Evolutionary conservation across 768 basidiomycete genomes (phyloP).

Genomic region (Fomitopsis serialis): DNA sequence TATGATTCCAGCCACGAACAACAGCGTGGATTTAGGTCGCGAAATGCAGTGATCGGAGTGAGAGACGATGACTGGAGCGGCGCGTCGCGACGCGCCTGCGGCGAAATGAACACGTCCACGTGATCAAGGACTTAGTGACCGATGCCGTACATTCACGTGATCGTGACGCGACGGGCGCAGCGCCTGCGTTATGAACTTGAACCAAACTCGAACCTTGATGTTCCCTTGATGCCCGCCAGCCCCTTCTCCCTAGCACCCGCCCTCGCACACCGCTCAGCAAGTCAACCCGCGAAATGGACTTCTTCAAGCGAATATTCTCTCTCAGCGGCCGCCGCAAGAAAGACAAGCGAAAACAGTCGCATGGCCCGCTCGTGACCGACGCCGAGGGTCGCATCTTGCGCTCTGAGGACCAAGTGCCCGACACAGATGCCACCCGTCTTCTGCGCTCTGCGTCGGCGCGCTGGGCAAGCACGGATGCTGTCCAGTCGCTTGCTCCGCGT

Average conservation of each 20-base stretch:
- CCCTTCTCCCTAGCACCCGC: too few species aligned
- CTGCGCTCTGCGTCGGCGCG: conserved; percentile 71
- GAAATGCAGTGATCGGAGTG: too few species aligned
- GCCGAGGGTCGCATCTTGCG: conserved; percentile 16
- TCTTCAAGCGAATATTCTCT: conserved; percentile 67
- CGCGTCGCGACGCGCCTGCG: background rate
- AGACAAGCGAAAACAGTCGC: conserved; percentile 20
- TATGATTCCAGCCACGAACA: too few species aligned
- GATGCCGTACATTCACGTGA: too few species aligned
- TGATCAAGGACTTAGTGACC: too few species aligned
- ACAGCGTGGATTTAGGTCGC: too few species aligned
- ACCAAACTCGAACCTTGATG: too few species aligned
- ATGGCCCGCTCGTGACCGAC: conserved; percentile 18
- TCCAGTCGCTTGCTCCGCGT: conserved; percentile 66
- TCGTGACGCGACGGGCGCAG: too few species aligned
- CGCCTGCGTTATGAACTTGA: too few species aligned
- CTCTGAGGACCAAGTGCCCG: conserved; percentile 31
- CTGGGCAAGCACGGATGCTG: conserved; percentile 52
- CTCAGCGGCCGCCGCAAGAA: conserved; percentile 56
- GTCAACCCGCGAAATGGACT: conserved; percentile 42
- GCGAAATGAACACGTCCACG: too few species aligned
- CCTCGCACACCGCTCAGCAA: background rate
- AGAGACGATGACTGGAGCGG: background rate
- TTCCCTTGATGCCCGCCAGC: too few species aligned
- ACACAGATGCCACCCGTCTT: conserved; percentile 43